Base-by-base conservation (phyloP, 1,284 basidiomycete species). In the Pulveroboletus sp. region DNA sequence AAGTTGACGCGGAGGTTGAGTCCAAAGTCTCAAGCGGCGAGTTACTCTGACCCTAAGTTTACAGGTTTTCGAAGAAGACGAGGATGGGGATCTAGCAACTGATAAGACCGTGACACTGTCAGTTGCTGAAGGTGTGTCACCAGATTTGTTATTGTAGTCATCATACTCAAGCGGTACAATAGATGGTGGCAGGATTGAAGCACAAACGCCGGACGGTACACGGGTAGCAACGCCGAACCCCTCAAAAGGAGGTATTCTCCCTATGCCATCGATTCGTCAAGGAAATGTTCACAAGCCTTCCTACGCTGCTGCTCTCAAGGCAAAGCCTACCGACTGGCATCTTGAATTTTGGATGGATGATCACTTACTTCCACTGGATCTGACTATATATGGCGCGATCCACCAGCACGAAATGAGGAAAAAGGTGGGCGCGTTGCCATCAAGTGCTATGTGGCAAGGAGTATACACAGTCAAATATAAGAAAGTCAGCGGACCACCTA, bases 361-460 rank as follows among this genome's bases (percentile, higher is more conserved):
- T 56, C 84, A 92, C 57, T 75, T 83, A 16, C 75, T 99, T 26
- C 86, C 88, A 0, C 75, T 96, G 58, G 90, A 95, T 68, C 82
- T 96, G 58, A 99, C 97, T 1, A 88, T 99, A 56, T 99, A 97
- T 67, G 95, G 95, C 4, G 95, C 94, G 0, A 89, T 98, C 43
- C 94, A 98, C 70, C 89, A 91, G 60, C 86, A 91, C 66, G 91
- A 94, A 67, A 81, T 82, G 68, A 79, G 89, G 56, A 88, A 87
- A 72, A 85, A 87, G 67, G 73, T 79, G 10, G 80, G 82, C 7
- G 73, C 78, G 29, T 71, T 83, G 37, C 80, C 86, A 48, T 78
- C 84, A 8, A 86, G 83, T 65, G 81, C 90, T 69, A 84, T 96
- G 53, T 97, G 93, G 93, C 86, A 90, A 68, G 89, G 89, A 6